phyloP scores from a whole-genome alignment of 2,329 filamentous ascomycete genomes.

The Hypomyces perniciosus region DNA sequence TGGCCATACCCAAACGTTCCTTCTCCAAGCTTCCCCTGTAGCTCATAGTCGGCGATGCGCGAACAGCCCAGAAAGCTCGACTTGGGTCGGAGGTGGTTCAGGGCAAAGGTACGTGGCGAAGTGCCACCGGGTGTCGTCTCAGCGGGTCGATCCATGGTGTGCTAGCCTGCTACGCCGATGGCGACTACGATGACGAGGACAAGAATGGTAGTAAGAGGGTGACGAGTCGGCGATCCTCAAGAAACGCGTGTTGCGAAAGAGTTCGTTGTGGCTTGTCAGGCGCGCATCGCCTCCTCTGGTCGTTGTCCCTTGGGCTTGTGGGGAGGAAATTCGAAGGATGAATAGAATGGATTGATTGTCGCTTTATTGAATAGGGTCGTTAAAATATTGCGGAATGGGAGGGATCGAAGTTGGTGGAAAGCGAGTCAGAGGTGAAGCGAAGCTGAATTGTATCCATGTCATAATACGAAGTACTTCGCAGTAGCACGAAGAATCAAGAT shows the following conservation, averaged over 20 bases:
- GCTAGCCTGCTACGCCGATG: slow-evolving; percentile 2
- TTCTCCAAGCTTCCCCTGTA: slow-evolving; percentile 80
- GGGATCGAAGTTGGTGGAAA: too few species aligned
- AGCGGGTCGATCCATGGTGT: slow-evolving; percentile 25
- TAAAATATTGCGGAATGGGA: too few species aligned
- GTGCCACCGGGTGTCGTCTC: slow-evolving; percentile 32
- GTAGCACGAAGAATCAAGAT: not conserved
- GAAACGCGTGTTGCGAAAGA: slow-evolving; percentile 10
- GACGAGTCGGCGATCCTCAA: not conserved
- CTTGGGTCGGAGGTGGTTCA: slow-evolving; percentile 48
- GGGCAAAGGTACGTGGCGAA: slow-evolving; percentile 52
- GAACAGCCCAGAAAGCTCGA: slow-evolving; percentile 78
- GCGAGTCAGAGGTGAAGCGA: not conserved
- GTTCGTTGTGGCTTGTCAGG: slow-evolving; percentile 3
- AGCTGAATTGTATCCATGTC: not conserved
- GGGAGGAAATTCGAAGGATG: not conserved
- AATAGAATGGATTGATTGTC: not conserved
- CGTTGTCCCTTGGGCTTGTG: not conserved
- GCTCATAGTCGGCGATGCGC: slow-evolving; percentile 71
- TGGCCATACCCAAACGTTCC: slow-evolving; percentile 81
- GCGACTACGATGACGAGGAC: not conserved
- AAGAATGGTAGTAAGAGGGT: not conserved
- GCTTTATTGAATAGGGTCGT: not conserved
- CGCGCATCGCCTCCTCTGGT: slow-evolving; percentile 10
- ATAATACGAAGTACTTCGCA: too few species aligned